Evolutionary conservation across 139 green algal genomes (phyloP).

Genomic region (Picochlorum sp.): DNA sequence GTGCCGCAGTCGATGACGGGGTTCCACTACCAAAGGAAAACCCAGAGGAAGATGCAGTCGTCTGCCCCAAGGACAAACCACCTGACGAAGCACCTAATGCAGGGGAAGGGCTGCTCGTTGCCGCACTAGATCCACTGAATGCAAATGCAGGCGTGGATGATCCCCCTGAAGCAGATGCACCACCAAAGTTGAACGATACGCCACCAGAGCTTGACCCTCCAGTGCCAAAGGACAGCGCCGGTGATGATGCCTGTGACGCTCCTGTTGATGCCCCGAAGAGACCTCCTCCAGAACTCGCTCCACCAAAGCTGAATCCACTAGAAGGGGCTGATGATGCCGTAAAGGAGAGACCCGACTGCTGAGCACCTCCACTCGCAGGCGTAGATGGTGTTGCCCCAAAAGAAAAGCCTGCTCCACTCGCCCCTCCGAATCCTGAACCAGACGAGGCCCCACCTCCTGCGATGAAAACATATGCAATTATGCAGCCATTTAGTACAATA

Average conservation of each 20-base stretch:
- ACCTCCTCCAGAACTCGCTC: neutral
- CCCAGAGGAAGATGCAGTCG: constrained; percentile 1
- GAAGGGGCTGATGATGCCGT: constrained; percentile 4
- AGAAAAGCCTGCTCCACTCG: constrained; percentile 1
- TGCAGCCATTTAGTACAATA: neutral
- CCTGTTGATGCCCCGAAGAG: constrained; percentile 1
- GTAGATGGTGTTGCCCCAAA: neutral
- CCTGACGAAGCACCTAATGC: neutral
- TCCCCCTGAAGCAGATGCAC: neutral
- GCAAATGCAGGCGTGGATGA: neutral
- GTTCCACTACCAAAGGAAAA: constrained; percentile 15
- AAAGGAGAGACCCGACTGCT: constrained; percentile 5
- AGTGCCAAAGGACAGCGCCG: neutral
- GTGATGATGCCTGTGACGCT: neutral
- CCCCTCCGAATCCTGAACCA: neutral
- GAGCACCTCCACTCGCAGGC: neutral
- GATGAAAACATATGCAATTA: neutral
- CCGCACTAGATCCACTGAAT: neutral
- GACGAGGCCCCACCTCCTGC: neutral
- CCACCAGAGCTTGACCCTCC: neutral
- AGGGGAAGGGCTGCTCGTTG: neutral
- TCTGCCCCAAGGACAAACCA: neutral
- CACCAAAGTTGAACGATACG: neutral
- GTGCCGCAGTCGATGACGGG: neutral
- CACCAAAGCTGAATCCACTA: constrained; percentile 21